phyloP scores from a whole-genome alignment of 768 basidiomycete species.

The Pleurotus pulmonarius region DNA sequence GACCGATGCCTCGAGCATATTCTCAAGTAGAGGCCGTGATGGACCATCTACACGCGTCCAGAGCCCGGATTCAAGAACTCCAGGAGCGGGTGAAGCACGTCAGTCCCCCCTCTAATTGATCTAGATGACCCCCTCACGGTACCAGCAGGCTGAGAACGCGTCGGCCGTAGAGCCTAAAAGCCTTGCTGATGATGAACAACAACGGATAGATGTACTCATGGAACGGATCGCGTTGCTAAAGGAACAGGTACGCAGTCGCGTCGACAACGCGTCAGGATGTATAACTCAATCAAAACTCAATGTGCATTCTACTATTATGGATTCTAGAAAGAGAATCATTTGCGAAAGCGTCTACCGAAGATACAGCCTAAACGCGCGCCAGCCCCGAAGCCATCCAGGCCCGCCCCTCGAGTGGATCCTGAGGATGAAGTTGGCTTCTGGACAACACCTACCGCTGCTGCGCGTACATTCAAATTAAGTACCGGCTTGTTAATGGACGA shows the following conservation, averaged over 20 bases:
- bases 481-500: constrained; percentile 57
- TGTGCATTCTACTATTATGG: neutral
- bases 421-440: constrained; percentile 56
- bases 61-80: constrained; percentile 33
- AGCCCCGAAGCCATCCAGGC: constrained; percentile 19
- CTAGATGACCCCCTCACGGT: neutral
- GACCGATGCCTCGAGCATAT: constrained; percentile 50
- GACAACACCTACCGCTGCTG: constrained; percentile 52
- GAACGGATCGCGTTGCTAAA: constrained; percentile 33
- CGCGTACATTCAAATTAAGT: constrained; percentile 55
- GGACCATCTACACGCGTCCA: constrained; percentile 32
- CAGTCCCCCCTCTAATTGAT: constrained; percentile 4
- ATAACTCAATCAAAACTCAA: too few relatives aligned
- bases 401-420: constrained; percentile 17
- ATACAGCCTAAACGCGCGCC: constrained; percentile 17
- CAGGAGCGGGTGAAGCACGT: constrained; percentile 29
- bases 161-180: constrained; percentile 27
- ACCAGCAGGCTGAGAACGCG: constrained; percentile 12
- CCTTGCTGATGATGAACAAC: constrained; percentile 38
- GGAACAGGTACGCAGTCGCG: constrained; percentile 28
- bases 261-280: too few relatives aligned
- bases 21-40: constrained; percentile 41
- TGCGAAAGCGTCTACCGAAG: constrained; percentile 2
- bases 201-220: constrained; percentile 33
- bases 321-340: neutral